These are phyloP conservation scores for Sugiyamaella floridensis DNA, from an alignment of 805 yeast species.

Conservation along the genomic window DNA sequence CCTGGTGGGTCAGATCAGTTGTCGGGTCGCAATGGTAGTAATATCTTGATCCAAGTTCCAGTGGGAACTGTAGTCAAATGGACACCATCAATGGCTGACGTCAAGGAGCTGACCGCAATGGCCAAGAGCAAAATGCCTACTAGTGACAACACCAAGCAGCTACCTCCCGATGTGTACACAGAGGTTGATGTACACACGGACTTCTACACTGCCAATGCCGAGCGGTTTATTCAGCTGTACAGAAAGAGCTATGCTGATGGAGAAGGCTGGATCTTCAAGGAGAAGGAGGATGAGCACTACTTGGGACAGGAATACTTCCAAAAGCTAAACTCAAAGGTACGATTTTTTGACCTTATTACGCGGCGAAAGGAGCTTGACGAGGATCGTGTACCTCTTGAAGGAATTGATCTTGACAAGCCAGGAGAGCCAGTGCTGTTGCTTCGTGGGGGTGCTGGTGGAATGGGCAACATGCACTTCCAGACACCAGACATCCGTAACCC, in stretches of 20 bases:
- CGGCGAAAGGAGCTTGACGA: conserved; percentile 48
- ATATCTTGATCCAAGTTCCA: conserved; percentile 77
- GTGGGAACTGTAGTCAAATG: conserved; percentile 83
- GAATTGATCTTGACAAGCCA: conserved; percentile 61
- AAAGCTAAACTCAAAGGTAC: conserved; percentile 57
- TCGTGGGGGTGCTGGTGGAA: conserved; percentile 87
- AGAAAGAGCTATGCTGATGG: conserved; percentile 63
- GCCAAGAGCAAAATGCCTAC: conserved; percentile 8
- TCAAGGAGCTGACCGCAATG: conserved; percentile 18
- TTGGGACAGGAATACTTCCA: conserved; percentile 57
- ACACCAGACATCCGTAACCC: conserved; percentile 84
- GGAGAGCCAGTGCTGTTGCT: conserved; percentile 61
- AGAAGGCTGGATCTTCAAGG: conserved; percentile 85
- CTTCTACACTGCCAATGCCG: neutral
- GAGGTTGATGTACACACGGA: conserved; percentile 16
- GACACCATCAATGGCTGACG: conserved; percentile 61
- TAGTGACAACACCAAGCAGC: neutral
- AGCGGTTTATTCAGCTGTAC: conserved; percentile 42
- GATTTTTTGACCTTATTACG: conserved; percentile 53
- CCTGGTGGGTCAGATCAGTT: conserved; percentile 69
- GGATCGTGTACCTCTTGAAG: conserved; percentile 76
- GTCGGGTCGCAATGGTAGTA: conserved; percentile 81
- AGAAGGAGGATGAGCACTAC: conserved; percentile 66
- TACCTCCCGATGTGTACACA: conserved; percentile 11
- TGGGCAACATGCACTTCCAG: conserved; percentile 93